Evolutionary conservation across 805 yeast species (phyloP).

Genomic region (Vanderwaltozyma polyspora): DNA sequence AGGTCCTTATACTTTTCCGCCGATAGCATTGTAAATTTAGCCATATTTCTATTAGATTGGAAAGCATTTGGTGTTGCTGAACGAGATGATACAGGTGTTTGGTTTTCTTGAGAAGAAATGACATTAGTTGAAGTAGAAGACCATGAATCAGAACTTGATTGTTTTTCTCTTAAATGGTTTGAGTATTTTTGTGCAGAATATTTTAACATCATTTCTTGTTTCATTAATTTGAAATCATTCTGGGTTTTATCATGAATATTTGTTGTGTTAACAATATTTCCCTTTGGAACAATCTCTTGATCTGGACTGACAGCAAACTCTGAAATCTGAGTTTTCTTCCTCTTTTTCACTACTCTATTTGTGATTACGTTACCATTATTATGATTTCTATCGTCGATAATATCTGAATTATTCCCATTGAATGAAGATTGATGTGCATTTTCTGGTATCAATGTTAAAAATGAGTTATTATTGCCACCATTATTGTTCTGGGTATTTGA

Average conservation of each 20-base stretch:
- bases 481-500: slow-evolving; percentile 5
- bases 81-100: slow-evolving; percentile 18
- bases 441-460: slow-evolving; percentile 10
- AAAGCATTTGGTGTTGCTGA: slow-evolving; percentile 9
- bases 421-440: slow-evolving; percentile 4
- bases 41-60: background rate
- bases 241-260: slow-evolving; percentile 24
- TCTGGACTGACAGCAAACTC: background rate
- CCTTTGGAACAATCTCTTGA: background rate
- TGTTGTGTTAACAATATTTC: background rate
- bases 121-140: slow-evolving; percentile 9
- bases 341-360: background rate
- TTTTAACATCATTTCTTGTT: slow-evolving; percentile 7
- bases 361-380: background rate
- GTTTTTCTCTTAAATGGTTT: background rate
- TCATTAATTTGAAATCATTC: slow-evolving; percentile 13
- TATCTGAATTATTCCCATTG: background rate
- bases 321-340: background rate
- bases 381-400: background rate
- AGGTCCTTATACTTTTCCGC: slow-evolving; percentile 22
- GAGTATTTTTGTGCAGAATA: slow-evolving; percentile 8
- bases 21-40: slow-evolving; percentile 1
- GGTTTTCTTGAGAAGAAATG: slow-evolving; percentile 16
- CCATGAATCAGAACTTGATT: background rate
- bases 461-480: slow-evolving; percentile 1